These are phyloP conservation scores for Tulasnella calospora DNA, from an alignment of 768 basidiomycete species.

Conservation along the genomic window DNA sequence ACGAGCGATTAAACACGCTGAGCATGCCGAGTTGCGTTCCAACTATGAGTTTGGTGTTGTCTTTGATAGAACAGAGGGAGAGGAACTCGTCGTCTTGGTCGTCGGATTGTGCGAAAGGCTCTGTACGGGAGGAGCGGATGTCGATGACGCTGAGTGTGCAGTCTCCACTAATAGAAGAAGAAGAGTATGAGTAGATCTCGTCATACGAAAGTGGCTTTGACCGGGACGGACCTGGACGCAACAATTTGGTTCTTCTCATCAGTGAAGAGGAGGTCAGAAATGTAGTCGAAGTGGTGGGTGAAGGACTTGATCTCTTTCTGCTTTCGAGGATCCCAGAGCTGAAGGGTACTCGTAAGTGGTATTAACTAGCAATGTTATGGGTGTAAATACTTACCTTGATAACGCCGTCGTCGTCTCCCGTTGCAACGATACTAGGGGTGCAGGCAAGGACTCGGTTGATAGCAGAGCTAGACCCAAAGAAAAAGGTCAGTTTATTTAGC, in stretches of 20 bases:
- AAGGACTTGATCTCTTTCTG: conserved; percentile 60
- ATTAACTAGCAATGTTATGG: background rate
- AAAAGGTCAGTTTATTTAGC: background rate
- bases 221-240: conserved; percentile 65
- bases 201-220: background rate
- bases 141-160: conserved; percentile 91
- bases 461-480: conserved; percentile 58
- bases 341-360: background rate
- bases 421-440: conserved; percentile 65
- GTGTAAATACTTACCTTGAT: conserved; percentile 60
- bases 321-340: conserved; percentile 90
- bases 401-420: conserved; percentile 91
- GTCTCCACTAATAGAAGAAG: conserved; percentile 60
- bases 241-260: conserved; percentile 79
- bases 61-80: conserved; percentile 78
- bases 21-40: conserved; percentile 87
- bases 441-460: conserved; percentile 80
- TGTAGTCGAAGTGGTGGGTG: conserved; percentile 89
- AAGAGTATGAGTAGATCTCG: background rate
- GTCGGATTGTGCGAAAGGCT: conserved; percentile 80
- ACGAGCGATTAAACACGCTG: conserved; percentile 80
- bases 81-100: conserved; percentile 95
- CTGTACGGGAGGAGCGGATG: conserved; percentile 70
- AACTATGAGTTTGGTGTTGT: conserved; percentile 74
- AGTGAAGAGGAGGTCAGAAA: conserved; percentile 85